Base-by-base conservation (phyloP, 2,329 filamentous ascomycete genomes). In the Hirsutella rhossiliensis region DNA sequence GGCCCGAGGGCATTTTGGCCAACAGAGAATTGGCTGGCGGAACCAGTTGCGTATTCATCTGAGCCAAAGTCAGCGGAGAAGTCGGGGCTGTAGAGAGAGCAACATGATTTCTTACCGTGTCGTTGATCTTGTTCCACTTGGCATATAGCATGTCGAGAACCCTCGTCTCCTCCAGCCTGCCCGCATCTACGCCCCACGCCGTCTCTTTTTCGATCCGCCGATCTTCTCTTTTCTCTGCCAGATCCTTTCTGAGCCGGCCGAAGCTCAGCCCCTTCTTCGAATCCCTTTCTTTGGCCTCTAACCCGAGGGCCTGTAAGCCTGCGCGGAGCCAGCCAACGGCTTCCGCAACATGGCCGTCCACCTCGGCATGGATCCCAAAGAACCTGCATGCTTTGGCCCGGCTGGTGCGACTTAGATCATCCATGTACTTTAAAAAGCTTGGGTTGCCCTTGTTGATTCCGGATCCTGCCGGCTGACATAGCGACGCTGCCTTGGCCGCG, bases 121-220 rank as follows among this genome's bases (percentile, higher is more conserved):
- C 87, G 57, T 98, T 98, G 63, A 88, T 79, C 65, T 88, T 92
- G 48, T 78, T 79, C 90, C 92, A 96, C 60, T 95, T 96, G 32
- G 72, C 74, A 54, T 94, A 78, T 30, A 98, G 67, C 79, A 92
- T 87, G 54, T 92, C 85, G 42, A 96, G 72, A 3, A 97, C 83
- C 44, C 88, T 74, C 2, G 74, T 79, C 64, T 98, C 92, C 60
- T 97, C 92, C 17, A 87, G 65, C 54, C 77, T 82, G 1, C 92
- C 90, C 0, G 82, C 90, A 63, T 96, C 89, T 39, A 81, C 70
- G 0, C 89, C 89, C 86, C 87, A 92, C 27, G 68, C 69, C 2
- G 69, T 66, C 39, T 78, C 83, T 57, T 78, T 87, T 52, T 90
- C 86, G 23, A 94, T 73, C 52, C 78, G 82, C 39, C 76, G 77